phyloP scores from a whole-genome alignment of 1,139 yeast genomes.

The Candida buenavistaensis region DNA sequence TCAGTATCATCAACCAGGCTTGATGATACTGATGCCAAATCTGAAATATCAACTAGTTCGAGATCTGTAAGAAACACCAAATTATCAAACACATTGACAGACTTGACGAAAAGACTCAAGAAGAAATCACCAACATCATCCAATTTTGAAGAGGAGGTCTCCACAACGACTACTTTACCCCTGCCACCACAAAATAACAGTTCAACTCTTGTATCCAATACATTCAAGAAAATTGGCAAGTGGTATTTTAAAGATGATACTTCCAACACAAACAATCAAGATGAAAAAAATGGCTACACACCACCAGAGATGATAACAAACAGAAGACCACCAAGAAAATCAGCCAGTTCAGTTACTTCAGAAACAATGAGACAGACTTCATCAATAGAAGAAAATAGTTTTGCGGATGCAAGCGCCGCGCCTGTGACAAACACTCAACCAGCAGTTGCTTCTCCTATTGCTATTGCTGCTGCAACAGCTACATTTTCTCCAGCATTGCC shows the following conservation, averaged over 20 bases:
- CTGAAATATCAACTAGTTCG: conserved; percentile 11
- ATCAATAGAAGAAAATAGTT: conserved; percentile 1
- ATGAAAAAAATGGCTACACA: conserved; percentile 27
- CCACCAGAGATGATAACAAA: conserved; percentile 70
- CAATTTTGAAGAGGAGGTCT: conserved; percentile 2
- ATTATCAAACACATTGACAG: conserved; percentile 31
- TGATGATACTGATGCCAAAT: conserved; percentile 10
- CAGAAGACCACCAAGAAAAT: conserved; percentile 43
- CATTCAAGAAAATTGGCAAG: conserved; percentile 62
- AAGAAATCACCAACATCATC: conserved; percentile 22
- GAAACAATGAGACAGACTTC: conserved; percentile 1
- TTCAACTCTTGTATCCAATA: conserved; percentile 22
- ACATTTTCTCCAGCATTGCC: conserved; percentile 1
- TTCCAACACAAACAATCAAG: background rate
- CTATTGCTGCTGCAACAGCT: conserved; percentile 4
- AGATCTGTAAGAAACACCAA: conserved; percentile 14
- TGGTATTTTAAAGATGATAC: conserved; percentile 60
- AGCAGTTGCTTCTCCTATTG: background rate
- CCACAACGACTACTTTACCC: conserved; percentile 2
- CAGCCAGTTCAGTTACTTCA: conserved; percentile 12
- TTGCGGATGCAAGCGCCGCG: background rate
- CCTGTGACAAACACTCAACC: background rate
- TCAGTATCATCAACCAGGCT: conserved; percentile 5
- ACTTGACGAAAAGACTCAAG: conserved; percentile 35
- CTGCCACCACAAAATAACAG: conserved; percentile 2